phyloP scores from a whole-genome alignment of 192 early-diverging fungal species.

The Coemansia sp. region DNA sequence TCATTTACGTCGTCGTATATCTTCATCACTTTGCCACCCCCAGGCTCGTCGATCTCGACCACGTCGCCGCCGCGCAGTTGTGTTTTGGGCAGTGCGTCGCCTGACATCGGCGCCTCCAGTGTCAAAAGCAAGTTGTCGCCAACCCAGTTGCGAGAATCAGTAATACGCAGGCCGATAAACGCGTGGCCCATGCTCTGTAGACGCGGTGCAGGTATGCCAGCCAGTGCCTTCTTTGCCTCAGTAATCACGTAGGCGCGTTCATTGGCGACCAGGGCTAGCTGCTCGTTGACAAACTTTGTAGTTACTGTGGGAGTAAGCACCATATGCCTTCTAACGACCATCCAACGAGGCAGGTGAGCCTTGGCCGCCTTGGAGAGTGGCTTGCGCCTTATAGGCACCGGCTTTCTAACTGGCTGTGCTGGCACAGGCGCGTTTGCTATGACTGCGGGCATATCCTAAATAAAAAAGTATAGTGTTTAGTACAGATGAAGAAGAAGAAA shows the following conservation, averaged over 20 bases:
- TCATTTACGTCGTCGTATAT: not conserved
- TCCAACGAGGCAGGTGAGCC: constrained; percentile 1
- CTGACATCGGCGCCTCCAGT: not conserved
- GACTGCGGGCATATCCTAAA: not conserved
- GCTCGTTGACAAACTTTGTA: not conserved
- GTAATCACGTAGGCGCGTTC: constrained; percentile 1
- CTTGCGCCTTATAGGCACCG: constrained; percentile 9
- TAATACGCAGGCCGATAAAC: constrained; percentile 1
- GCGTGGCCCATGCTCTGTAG: constrained; percentile 9
- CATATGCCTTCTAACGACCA: not conserved
- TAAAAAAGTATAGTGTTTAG: not conserved
- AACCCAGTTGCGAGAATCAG: not conserved
- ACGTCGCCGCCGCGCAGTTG: constrained; percentile 1
- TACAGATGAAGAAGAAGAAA: not conserved
- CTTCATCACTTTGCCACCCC: not conserved
- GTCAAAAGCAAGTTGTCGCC: constrained; percentile 2
- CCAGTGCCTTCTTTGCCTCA: not conserved
- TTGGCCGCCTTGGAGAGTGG: constrained; percentile 1
- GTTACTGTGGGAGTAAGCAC: not conserved
- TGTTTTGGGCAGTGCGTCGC: not conserved
- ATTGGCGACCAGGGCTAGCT: not conserved
- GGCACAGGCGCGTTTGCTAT: not conserved
- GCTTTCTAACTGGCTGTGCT: not conserved
- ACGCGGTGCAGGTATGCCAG: not conserved
- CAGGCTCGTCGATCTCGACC: not conserved